These are phyloP conservation scores for Heimioporus punctisporus DNA, from an alignment of 1,284 basidiomycete species.

Conservation along the genomic window DNA sequence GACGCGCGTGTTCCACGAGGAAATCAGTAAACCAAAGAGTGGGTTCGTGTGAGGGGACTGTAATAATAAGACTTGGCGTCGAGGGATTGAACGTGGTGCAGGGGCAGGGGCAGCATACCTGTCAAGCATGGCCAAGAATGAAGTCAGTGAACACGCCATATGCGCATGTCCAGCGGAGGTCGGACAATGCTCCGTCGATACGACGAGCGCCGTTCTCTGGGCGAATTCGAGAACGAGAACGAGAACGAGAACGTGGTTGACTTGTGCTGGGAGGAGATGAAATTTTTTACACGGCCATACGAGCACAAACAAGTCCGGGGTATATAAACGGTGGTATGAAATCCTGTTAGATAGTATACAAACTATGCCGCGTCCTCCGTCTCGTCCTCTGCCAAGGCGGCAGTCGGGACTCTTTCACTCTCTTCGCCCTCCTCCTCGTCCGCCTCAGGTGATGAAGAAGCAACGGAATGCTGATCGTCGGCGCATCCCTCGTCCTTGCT, in stretches of 20 bases:
- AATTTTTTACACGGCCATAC: too few relatives aligned
- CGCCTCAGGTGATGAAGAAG: slow-evolving; percentile 18
- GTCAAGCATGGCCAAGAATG: neutral
- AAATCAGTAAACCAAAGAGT: slow-evolving; percentile 5
- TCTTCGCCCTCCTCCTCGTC: slow-evolving; percentile 10
- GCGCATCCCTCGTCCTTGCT: slow-evolving; percentile 30
- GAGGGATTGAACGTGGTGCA: slow-evolving; percentile 14
- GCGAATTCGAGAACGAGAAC: too few relatives aligned
- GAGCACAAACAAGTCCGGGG: too few relatives aligned
- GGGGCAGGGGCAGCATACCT: slow-evolving; percentile 15
- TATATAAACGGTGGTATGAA: too few relatives aligned
- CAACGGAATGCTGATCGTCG: slow-evolving; percentile 20
- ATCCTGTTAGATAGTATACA: too few relatives aligned
- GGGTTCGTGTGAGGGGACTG: slow-evolving; percentile 5
- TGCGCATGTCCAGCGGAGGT: slow-evolving; percentile 5
- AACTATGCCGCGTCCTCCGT: neutral
- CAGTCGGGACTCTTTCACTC: neutral
- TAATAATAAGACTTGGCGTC: slow-evolving; percentile 7
- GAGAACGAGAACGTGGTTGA: too few relatives aligned
- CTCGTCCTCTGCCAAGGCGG: slow-evolving; percentile 1
- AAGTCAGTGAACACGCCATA: slow-evolving; percentile 14
- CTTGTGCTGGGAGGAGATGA: too few relatives aligned
- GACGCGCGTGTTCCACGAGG: slow-evolving; percentile 16
- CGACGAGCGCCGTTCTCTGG: too few relatives aligned
- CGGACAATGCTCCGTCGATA: too few relatives aligned